A percentile compares a stretch with the other conserved stretches of the same genome.
phyloP scores from a whole-genome alignment of 2,329 filamentous ascomycete genomes.

The Botrytis byssoidea region DNA sequence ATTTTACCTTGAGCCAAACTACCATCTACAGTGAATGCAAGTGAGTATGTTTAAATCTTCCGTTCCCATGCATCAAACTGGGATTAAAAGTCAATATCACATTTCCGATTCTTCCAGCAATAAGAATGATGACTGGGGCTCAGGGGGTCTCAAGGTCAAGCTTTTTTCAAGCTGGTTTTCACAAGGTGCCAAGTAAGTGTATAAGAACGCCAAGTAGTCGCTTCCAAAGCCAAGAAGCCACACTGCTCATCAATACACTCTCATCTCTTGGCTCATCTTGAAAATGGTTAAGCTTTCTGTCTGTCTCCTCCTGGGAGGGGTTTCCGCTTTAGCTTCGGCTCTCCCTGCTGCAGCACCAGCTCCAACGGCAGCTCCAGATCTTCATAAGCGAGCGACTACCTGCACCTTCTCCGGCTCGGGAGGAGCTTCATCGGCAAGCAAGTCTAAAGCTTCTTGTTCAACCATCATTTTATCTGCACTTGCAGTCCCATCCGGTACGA shows the following conservation, averaged over 20 bases:
- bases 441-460: slow-evolving; percentile 52
- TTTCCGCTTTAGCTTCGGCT: slow-evolving; percentile 15
- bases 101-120: slow-evolving; percentile 10
- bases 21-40: neutral
- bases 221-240: slow-evolving; percentile 7
- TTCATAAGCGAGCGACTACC: slow-evolving; percentile 33
- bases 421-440: slow-evolving; percentile 46
- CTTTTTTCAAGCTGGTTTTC: neutral
- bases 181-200: neutral
- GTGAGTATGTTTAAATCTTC: neutral
- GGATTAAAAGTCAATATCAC: neutral
- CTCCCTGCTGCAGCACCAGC: slow-evolving; percentile 5
- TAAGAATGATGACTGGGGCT: neutral
- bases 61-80: neutral
- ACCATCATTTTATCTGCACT: slow-evolving; percentile 54
- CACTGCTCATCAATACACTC: neutral
- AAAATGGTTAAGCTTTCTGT: slow-evolving; percentile 13
- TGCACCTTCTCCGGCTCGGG: slow-evolving; percentile 54
- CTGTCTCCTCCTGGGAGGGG: slow-evolving; percentile 4
- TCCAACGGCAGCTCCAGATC: slow-evolving; percentile 10
- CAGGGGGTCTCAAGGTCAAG: neutral
- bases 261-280: slow-evolving; percentile 6
- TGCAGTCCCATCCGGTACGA: slow-evolving; percentile 55
- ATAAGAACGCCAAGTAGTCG: slow-evolving; percentile 13
- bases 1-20: neutral